Evolutionary conservation across 1,284 basidiomycete species (phyloP), one percentile per base, ranked within the genome.

Genomic region (Sphaerobolus stellatus): DNA sequence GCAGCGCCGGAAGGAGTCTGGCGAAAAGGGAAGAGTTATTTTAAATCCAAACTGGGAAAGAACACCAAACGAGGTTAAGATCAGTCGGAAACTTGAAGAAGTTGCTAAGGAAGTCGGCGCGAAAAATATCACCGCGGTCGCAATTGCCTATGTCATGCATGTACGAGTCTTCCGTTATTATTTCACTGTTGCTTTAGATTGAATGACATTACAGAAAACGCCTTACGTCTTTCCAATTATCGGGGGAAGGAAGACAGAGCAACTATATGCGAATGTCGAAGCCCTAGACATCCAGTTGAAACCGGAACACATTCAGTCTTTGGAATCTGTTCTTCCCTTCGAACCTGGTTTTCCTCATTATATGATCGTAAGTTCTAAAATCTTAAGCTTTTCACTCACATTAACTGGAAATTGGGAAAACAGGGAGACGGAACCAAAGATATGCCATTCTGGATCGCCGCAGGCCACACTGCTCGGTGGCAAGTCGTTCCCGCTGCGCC

Each of bases 31-130:
- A 1, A 61, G 69, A 1, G 6, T 33, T 11, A 11, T 40, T 16
- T 18, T 44, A 4, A 47, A 48, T 5, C 16, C 31, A 53, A 30
- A 56, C 8, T 73, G 71, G 70, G 64, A 63, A 57, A 65, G 68
- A 25, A 67, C 45, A 9, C 65, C 70, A 20, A 50, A 60, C 8
- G 67, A 74, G 52, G 57, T 29, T 30, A 63, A 64, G 16, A 62
- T 72, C 56, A 61, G 58, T 14, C 43, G 49, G 1, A 64, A 62
- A 14, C 49, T 71, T 25, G 45, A 36, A 36, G 48, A 57, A 29
- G 64, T 74, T 20, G 74, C 71, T 2, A 61, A 69, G n/a, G 74
- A 76, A 58, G 60, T 77, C 6, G 75, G 75, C 1, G 66, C 67
- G 1, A 62, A 68, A 52, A 66, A 66, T 33, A 41, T 56, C 24